Base-by-base conservation (phyloP, 176 grass and related monocot species). In the Aegilops longissima region DNA sequence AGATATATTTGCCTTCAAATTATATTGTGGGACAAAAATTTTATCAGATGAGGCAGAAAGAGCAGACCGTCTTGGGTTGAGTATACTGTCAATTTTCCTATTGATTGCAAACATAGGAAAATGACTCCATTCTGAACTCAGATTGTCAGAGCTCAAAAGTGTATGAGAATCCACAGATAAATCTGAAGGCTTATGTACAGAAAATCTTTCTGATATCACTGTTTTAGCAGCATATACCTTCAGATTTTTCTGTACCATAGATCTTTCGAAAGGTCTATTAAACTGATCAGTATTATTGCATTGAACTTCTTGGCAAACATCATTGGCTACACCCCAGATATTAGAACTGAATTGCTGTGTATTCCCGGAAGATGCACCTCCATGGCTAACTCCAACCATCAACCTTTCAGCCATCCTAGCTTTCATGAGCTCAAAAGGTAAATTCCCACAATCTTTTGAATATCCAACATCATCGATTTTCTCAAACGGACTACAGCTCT, bases 21-120 rank as follows among this genome's bases (percentile, higher is more conserved):
- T 66, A 83, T 68, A 72, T 45, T 58, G 68, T 38, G 79, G 70
- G 66, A 77, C 88, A 83, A 92, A 87, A 86, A 80, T 61, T 29
- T 78, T 93, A 66, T 86, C 63, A 79, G 84, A 24, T 72, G 80
- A 47, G 20, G 18, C 33, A 64, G 12, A 73, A 82, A 66, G 20
- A 79, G 13, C 20, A 87, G 77, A 68, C 8, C 74, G 85, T 76
- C 82, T 92, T 52, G 77, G 90, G 61, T 89, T 97, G 38, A 97
- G 86, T 64, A 97, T 89, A 66, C 84, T 84, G 45, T 83, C 88
- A 64, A 94, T 94, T 86, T 94, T 94, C 78, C 58, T 76, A 78
- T 97, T 97, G 33, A 88, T 91, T 63, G 86, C 84, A 70, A 92
- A 91, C 90, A 94, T 94, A 18, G 90, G 90, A n/a, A 97, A 93